Evolutionary conservation across 2,329 filamentous ascomycete genomes (phyloP).

Genomic region (Anisogramma anomala): DNA sequence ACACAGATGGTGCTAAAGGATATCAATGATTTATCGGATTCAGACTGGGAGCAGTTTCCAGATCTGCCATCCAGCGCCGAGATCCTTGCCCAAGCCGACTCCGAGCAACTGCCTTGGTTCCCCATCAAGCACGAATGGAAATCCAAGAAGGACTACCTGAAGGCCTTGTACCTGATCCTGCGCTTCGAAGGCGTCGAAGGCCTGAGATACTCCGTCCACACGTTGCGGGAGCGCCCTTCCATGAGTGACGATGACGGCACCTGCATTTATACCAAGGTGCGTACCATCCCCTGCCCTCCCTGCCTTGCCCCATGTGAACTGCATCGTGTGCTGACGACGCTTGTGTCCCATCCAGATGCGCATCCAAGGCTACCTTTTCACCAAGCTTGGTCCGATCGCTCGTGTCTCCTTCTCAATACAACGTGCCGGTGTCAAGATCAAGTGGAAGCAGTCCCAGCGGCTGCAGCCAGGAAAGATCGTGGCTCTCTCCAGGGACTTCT

Average conservation of each 20-base stretch:
- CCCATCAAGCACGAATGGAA: slow-evolving; percentile 44
- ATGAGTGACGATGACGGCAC: slow-evolving; percentile 47
- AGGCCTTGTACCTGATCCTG: slow-evolving; percentile 62
- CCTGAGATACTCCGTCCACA: slow-evolving; percentile 53
- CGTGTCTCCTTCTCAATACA: slow-evolving; percentile 60
- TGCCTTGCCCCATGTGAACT: background rate
- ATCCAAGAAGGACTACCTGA: slow-evolving; percentile 54
- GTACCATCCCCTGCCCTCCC: slow-evolving; percentile 11
- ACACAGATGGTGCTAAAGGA: no score
- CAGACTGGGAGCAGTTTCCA: no score
- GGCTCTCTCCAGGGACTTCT: slow-evolving; percentile 47
- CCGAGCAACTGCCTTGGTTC: slow-evolving; percentile 36
- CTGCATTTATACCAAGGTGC: slow-evolving; percentile 60
- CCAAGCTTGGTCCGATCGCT: slow-evolving; percentile 50
- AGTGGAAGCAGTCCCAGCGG: slow-evolving; percentile 46
- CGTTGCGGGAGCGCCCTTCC: slow-evolving; percentile 38
- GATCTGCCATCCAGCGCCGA: no score
- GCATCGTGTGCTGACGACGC: background rate
- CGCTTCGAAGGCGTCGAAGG: slow-evolving; percentile 63
- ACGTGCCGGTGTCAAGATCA: slow-evolving; percentile 52
- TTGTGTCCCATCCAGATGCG: slow-evolving; percentile 40
- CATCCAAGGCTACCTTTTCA: slow-evolving; percentile 53
- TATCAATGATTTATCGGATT: no score
- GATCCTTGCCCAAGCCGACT: no score
- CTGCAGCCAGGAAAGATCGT: slow-evolving; percentile 43